Percentiles rank a stretch among this genome's conserved stretches.
These are phyloP conservation scores for Guillardia theta DNA, from an alignment of 78 protist genomes.

Conservation along the genomic window DNA sequence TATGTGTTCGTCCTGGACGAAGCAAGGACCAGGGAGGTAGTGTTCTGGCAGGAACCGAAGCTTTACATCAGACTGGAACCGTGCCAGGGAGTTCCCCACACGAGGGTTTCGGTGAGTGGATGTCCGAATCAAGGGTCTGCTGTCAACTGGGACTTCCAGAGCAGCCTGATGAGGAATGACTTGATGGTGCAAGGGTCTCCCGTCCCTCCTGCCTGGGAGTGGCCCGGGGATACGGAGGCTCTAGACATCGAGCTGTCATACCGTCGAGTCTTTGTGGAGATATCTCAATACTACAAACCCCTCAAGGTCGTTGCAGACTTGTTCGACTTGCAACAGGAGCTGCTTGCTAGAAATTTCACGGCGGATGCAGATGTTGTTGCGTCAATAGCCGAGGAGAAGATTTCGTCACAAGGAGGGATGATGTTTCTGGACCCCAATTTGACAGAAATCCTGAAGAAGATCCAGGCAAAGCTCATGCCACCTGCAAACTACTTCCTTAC, in stretches of 20 bases:
- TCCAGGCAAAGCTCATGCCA: too few relatives aligned
- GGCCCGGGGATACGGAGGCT: background rate
- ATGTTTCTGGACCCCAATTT: too few relatives aligned
- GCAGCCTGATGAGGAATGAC: background rate
- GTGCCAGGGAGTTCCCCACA: background rate
- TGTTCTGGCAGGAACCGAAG: background rate
- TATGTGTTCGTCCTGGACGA: too few relatives aligned
- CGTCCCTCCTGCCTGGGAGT: constrained; percentile 13
- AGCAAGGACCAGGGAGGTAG: background rate
- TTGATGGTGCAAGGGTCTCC: background rate
- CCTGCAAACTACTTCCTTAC: too few relatives aligned
- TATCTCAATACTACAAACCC: background rate
- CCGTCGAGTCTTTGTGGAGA: background rate
- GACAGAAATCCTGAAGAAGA: too few relatives aligned
- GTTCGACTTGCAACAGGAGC: too few relatives aligned
- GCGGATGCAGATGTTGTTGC: too few relatives aligned
- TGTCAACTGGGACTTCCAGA: background rate
- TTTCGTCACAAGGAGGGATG: too few relatives aligned
- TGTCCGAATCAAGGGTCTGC: background rate
- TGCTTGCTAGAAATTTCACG: too few relatives aligned
- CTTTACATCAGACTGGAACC: background rate
- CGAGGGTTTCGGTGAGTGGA: background rate
- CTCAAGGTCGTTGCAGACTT: background rate
- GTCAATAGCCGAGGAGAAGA: too few relatives aligned
- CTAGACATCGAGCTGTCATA: constrained; percentile 22